Base-by-base conservation (phyloP, 352 stramenopile genomes). In the Lagenidium sp. region DNA sequence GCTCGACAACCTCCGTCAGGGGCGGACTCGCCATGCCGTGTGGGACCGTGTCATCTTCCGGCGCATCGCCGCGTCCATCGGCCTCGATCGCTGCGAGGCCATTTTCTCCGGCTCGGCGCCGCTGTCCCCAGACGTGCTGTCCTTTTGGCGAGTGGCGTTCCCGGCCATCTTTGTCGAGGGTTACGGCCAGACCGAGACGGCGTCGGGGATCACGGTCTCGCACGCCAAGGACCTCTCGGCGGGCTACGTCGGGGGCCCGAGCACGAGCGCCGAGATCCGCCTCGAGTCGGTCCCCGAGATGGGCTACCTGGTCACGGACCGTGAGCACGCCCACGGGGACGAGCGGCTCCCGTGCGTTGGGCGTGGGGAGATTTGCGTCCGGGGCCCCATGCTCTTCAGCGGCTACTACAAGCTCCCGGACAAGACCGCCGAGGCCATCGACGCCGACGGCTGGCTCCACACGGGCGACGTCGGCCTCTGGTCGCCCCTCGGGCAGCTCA, bases 271-370 rank as follows among this genome's bases (percentile, higher is more conserved):
- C 7, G 89, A 98, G 51, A 74, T 98, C 42, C 85, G 91, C 19
- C 74, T 98, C 8, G 77, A 87, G 28, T 85, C 98, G 55, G 88
- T 98, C 13, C 76, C 85, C 0, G 95, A 98, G 47, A 98, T 98
- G 95, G 86, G 85, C 45, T 98, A 98, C 65, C 75, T 82, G 15
- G 79, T 54, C 42, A 60, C 61, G 1, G 81, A 95, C 50, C 57
- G 62, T 36, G 63, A 61, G 15, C 58, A 53, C 6, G 65, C 65
- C n/a, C n/a, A n/a, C n/a, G 28, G 28, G 8, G 28, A 32, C 28
- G 28, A 32, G 28, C 28, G 28, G 8, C 28, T 32, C 8, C 28
- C 28, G 15, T 32, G 28, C 28, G 15, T 32, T 8, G 28, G 28
- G 15, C 53, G 68, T 11, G 67, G 67, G 19, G 67, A 80, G 31